These are phyloP conservation scores for Steccherinum ochraceum DNA, from an alignment of 768 basidiomycete species.

Conservation along the genomic window DNA sequence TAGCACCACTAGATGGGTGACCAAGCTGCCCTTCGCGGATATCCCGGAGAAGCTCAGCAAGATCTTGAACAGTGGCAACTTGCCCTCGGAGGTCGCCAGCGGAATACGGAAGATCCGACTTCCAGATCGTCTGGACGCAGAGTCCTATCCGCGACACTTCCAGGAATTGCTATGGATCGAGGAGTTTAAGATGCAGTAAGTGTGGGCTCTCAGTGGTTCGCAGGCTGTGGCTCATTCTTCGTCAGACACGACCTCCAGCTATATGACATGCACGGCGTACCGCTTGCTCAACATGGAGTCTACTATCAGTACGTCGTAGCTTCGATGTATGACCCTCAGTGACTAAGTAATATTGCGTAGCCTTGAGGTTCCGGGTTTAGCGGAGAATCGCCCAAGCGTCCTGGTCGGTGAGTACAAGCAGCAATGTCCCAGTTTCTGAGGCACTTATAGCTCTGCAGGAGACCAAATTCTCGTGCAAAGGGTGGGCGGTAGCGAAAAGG, in stretches of 20 bases:
- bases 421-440: background rate
- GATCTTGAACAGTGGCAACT: background rate
- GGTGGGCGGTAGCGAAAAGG: constrained; percentile 9
- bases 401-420: constrained; percentile 41
- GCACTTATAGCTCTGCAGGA: constrained; percentile 18
- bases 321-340: background rate
- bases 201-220: background rate
- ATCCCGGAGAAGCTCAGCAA: constrained; percentile 6
- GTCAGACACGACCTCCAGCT: constrained; percentile 24
- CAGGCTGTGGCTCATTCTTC: background rate
- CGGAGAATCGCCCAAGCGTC: constrained; percentile 53
- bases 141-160: constrained; percentile 40
- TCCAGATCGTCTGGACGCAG: constrained; percentile 31
- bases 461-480: constrained; percentile 25
- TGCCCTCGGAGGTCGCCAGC: background rate
- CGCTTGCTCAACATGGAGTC: constrained; percentile 28
- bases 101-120: constrained; percentile 20
- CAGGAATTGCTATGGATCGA: constrained; percentile 52
- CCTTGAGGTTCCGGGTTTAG: constrained; percentile 46
- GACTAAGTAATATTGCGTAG: constrained; percentile 21
- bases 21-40: constrained; percentile 6
- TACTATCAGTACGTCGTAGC: constrained; percentile 36
- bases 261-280: constrained; percentile 33
- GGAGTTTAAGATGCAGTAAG: constrained; percentile 26
- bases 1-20: constrained; percentile 12